Evolutionary conservation across 1,284 basidiomycete species (phyloP).

Genomic region (Ganoderma leucocontextum): DNA sequence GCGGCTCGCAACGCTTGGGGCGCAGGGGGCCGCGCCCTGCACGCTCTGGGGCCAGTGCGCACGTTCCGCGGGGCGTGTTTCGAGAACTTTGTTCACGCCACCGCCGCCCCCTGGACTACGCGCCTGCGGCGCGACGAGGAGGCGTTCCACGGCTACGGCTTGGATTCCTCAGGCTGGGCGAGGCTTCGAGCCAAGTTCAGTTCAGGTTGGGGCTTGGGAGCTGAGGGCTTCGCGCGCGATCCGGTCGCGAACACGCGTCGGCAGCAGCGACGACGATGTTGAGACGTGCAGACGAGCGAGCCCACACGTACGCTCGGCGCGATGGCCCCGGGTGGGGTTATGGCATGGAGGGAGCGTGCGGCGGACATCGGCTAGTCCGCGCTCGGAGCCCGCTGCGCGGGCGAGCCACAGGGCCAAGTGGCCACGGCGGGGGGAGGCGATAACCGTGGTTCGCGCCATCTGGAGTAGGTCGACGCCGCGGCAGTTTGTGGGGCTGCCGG

Average conservation of each 20-base stretch:
- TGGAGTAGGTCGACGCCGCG: slow-evolving; percentile 10
- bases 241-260: background rate
- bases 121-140: slow-evolving; percentile 12
- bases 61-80: slow-evolving; percentile 16
- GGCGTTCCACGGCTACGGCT: background rate
- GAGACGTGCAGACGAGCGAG: background rate
- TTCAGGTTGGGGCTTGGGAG: background rate
- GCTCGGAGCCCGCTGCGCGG: background rate
- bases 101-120: slow-evolving; percentile 25
- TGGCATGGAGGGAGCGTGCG: slow-evolving; percentile 3
- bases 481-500: background rate
- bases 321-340: slow-evolving; percentile 4
- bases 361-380: slow-evolving; percentile 5
- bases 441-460: slow-evolving; percentile 17
- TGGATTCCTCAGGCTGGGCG: no score
- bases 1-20: slow-evolving; percentile 1
- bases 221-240: background rate
- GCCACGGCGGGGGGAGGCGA: slow-evolving; percentile 8
- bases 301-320: background rate
- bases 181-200: background rate
- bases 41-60: background rate
- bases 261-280: background rate
- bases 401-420: background rate
- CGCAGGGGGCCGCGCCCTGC: background rate
- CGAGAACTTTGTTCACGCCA: slow-evolving; percentile 17